Evolutionary conservation across 1,139 yeast species (phyloP).

Genomic region (Scheffersomyces insectosa): DNA sequence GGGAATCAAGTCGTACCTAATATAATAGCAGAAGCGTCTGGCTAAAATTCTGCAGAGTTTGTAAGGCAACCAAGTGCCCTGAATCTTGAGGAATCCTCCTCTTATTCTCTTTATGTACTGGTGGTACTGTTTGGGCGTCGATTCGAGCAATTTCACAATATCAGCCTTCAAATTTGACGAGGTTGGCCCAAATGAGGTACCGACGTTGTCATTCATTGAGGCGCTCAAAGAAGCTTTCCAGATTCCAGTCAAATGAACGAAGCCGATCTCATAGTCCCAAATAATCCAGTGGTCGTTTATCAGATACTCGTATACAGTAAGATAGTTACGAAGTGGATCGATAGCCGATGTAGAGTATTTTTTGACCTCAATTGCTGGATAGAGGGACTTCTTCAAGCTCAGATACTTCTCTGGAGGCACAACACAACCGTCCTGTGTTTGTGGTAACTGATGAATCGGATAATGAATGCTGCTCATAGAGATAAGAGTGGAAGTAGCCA

Average conservation of each 20-base stretch:
- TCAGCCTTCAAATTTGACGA: constrained; percentile 62
- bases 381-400: constrained; percentile 24
- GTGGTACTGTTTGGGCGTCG: constrained; percentile 68
- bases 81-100: constrained; percentile 91
- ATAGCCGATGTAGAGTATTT: constrained; percentile 76
- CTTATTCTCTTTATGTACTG: constrained; percentile 70
- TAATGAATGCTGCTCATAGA: constrained; percentile 16
- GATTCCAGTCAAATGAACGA: constrained; percentile 86
- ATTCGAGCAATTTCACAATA: constrained; percentile 71
- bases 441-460: constrained; percentile 19
- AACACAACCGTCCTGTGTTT: constrained; percentile 1
- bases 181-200: constrained; percentile 2
- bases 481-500: constrained; percentile 5
- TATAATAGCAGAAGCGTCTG: constrained; percentile 71
- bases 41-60: constrained; percentile 70
- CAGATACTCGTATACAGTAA: constrained; percentile 73
- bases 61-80: constrained; percentile 92
- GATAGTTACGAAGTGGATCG: constrained; percentile 53
- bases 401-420: constrained; percentile 28
- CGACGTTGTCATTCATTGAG: constrained; percentile 8
- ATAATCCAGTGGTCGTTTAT: constrained; percentile 69
- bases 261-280: constrained; percentile 89
- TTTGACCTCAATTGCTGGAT: constrained; percentile 50
- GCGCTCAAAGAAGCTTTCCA: constrained; percentile 71
- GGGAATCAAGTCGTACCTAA: constrained; percentile 76